These are phyloP conservation scores for Colletotrichum aenigma DNA, from an alignment of 2,329 filamentous ascomycete species.

Conservation along the genomic window DNA sequence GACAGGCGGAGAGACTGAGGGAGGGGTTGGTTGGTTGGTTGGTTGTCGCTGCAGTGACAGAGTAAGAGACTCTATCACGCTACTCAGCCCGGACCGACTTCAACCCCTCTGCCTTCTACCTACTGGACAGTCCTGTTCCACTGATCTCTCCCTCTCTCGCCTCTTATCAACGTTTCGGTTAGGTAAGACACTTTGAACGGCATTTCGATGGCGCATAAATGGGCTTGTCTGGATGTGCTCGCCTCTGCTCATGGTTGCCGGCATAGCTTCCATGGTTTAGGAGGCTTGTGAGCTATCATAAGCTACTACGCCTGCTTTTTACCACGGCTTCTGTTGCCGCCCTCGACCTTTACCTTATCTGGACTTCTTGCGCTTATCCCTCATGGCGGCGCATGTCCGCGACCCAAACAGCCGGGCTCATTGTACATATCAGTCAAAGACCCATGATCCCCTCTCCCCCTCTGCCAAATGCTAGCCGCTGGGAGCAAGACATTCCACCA, in stretches of 20 bases:
- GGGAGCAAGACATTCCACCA: conserved; percentile 10
- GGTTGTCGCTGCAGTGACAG: neutral
- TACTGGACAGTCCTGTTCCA: neutral
- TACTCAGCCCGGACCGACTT: neutral
- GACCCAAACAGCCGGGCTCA: neutral
- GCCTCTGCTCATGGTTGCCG: neutral
- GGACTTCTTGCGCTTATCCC: conserved; percentile 10
- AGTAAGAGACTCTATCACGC: neutral
- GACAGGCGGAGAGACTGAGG: neutral
- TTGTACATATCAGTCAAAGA: neutral
- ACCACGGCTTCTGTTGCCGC: neutral
- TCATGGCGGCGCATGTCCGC: neutral
- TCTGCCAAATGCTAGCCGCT: conserved; percentile 3
- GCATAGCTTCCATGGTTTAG: neutral
- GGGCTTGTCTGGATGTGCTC: neutral
- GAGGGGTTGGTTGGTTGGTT: neutral
- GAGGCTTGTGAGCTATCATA: neutral
- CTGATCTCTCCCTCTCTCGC: neutral
- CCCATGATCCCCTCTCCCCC: conserved; percentile 1
- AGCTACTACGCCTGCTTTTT: neutral
- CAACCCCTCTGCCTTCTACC: neutral
- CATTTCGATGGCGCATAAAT: neutral
- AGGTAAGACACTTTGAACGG: neutral
- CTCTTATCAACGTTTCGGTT: neutral
- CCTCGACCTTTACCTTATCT: neutral